phyloP scores from a whole-genome alignment of 2,329 filamentous ascomycete species.

The Parascedosporium putredinis region DNA sequence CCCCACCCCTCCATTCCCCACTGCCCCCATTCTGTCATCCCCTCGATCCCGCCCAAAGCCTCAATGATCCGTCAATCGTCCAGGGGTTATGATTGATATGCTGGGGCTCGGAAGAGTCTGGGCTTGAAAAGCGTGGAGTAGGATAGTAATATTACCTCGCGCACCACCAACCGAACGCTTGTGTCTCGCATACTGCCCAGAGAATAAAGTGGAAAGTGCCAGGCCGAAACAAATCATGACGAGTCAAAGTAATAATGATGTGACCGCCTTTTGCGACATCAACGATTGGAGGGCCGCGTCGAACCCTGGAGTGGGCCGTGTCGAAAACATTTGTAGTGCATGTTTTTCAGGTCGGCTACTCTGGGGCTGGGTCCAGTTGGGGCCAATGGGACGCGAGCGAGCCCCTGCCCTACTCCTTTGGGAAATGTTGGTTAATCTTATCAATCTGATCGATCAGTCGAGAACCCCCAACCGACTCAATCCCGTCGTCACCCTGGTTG shows the following conservation, averaged over 20 bases:
- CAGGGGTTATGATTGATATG: no score
- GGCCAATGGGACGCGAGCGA: background rate
- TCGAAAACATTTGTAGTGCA: background rate
- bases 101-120: no score
- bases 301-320: background rate
- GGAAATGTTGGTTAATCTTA: conserved; percentile 25
- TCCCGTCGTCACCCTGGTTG: background rate
- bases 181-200: background rate
- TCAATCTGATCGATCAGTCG: conserved; percentile 32
- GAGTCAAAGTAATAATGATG: background rate
- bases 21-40: no score
- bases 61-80: no score
- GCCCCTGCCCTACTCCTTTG: background rate
- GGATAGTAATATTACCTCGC: no score
- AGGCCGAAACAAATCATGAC: background rate
- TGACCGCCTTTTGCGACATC: background rate
- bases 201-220: background rate
- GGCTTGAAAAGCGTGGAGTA: no score
- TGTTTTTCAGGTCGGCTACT: conserved; percentile 1
- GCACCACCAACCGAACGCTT: background rate
- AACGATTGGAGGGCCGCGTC: background rate
- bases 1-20: no score
- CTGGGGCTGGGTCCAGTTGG: background rate
- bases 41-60: no score
- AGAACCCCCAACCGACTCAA: background rate